Conservation (phyloP, 306 rosid species). For the Begonia masoniana region DNA sequence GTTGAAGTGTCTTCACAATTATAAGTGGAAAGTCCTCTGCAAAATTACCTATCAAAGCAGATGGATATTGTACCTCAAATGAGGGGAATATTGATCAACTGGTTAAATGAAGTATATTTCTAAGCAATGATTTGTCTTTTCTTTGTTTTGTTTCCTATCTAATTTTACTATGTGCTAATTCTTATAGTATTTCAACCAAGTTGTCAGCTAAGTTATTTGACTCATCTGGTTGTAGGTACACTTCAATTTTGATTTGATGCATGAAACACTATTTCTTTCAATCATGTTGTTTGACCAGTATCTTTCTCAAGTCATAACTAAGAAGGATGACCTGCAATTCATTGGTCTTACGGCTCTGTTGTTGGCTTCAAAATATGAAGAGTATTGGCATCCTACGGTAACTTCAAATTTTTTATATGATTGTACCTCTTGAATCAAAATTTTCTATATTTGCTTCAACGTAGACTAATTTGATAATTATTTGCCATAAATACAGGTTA, state of each 20-base stretch:
- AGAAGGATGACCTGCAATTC: conserved; percentile 68
- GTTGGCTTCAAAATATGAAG: conserved; percentile 88
- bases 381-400: conserved; percentile 93
- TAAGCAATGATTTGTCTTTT: conserved; percentile 6
- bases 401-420: background rate
- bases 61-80: conserved; percentile 51
- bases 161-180: conserved; percentile 5
- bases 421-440: conserved; percentile 1
- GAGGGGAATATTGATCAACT: conserved; percentile 82
- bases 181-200: conserved; percentile 7
- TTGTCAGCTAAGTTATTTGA: conserved; percentile 7
- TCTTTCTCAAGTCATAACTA: conserved; percentile 35
- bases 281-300: no score
- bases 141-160: background rate
- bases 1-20: no score
- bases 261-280: no score
- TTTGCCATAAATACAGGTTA: conserved; percentile 32
- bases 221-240: no score
- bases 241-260: no score
- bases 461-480: conserved; percentile 6
- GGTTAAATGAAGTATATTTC: conserved; percentile 70
- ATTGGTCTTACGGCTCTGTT: conserved; percentile 84
- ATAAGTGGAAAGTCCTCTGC: conserved; percentile 48
- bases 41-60: conserved; percentile 58
- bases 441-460: background rate